Conservation (phyloP, 345 rosid species). For the Populus nigra region DNA sequence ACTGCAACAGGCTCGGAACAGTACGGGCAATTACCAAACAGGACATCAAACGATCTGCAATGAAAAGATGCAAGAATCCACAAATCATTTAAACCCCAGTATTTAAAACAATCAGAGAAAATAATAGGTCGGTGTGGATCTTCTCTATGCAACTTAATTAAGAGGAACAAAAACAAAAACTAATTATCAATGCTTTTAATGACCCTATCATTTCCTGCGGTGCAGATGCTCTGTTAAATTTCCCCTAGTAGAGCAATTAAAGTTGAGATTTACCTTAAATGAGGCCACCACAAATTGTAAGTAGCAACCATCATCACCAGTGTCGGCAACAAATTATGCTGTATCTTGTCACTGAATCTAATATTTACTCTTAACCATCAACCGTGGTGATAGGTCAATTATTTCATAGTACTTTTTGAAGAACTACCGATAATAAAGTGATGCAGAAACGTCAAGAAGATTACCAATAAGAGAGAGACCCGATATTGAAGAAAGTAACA, state of each 20-base stretch:
- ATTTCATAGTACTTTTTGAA: background rate
- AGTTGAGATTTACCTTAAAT: background rate
- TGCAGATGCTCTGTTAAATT: too few relatives aligned
- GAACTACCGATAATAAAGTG: too few relatives aligned
- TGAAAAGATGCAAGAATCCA: conserved; percentile 5
- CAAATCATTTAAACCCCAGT: background rate
- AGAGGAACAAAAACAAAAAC: background rate
- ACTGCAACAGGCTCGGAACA: conserved; percentile 78
- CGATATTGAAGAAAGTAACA: too few relatives aligned
- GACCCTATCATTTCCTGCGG: too few relatives aligned
- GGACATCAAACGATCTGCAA: conserved; percentile 73
- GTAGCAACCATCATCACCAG: background rate
- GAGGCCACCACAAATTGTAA: background rate
- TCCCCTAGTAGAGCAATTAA: background rate
- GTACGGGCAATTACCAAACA: conserved; percentile 73
- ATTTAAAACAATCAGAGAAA: background rate
- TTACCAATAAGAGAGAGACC: too few relatives aligned
- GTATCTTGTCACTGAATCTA: background rate
- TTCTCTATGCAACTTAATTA: background rate
- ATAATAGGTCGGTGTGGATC: background rate
- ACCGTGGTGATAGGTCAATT: background rate
- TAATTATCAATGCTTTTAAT: too few relatives aligned
- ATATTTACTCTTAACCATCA: background rate
- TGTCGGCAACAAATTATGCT: conserved; percentile 4
- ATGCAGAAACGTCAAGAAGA: too few relatives aligned